phyloP scores from a whole-genome alignment of 2,329 filamentous ascomycete species.

The Cadophora gregata region DNA sequence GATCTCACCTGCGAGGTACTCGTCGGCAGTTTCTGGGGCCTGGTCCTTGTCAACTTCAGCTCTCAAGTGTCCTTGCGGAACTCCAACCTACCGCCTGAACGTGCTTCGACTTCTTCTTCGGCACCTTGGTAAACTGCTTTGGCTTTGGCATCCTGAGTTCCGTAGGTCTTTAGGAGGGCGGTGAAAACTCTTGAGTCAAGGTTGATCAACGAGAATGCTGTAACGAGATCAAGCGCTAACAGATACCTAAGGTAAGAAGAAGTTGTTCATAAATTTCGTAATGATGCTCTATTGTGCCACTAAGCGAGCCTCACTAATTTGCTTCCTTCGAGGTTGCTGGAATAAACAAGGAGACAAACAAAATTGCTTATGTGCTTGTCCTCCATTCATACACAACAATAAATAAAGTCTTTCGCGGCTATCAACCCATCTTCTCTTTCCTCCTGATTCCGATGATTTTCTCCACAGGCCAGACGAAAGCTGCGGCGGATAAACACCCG shows the following conservation, averaged over 20 bases:
- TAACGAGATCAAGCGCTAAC: too few relatives aligned
- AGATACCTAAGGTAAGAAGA: not conserved
- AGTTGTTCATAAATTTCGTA: not conserved
- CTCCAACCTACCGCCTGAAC: slow-evolving; percentile 34
- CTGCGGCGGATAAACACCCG: too few relatives aligned
- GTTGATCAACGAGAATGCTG: too few relatives aligned
- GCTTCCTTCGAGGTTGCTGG: not conserved
- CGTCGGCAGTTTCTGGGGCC: slow-evolving; percentile 66
- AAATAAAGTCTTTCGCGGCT: too few relatives aligned
- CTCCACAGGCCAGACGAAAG: too few relatives aligned
- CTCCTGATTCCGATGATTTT: too few relatives aligned
- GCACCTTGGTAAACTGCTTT: slow-evolving; percentile 47
- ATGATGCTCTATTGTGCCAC: not conserved
- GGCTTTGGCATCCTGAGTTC: slow-evolving; percentile 37
- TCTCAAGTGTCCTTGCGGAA: not conserved
- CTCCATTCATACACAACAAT: too few relatives aligned
- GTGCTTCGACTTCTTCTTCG: slow-evolving; percentile 48
- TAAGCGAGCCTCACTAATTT: slow-evolving; percentile 2
- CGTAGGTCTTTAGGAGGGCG: not conserved
- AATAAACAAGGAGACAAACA: not conserved
- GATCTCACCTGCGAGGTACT: slow-evolving; percentile 64
- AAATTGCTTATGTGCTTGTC: not conserved
- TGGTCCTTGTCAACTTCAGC: slow-evolving; percentile 41
- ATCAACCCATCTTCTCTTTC: too few relatives aligned
- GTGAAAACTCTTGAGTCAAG: too few relatives aligned